A percentile compares a stretch with the other conserved stretches of the same genome.
These are phyloP conservation scores for Solanum bulbocastanum DNA, from an alignment of 257 asterid genomes.

Conservation along the genomic window DNA sequence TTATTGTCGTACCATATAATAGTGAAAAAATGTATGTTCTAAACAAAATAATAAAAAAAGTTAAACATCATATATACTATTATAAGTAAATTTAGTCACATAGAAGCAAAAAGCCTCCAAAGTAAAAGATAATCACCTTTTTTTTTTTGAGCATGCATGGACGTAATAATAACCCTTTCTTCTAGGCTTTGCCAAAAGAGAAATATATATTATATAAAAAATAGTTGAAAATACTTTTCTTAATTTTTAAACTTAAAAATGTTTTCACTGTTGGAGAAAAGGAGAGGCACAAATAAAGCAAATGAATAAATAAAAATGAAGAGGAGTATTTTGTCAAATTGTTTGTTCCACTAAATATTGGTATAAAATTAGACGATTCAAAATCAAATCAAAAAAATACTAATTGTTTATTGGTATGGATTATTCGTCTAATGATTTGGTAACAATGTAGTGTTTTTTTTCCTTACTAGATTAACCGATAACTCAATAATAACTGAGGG, in stretches of 20 bases:
- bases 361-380: not conserved
- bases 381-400: too few species aligned
- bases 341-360: not conserved
- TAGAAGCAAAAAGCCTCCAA: not conserved
- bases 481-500: not conserved
- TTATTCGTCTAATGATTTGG: too few species aligned
- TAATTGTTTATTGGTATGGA: not conserved
- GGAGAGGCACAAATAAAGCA: not conserved
- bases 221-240: not conserved
- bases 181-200: not conserved
- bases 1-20: not conserved
- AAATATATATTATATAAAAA: not conserved
- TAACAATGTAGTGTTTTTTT: too few species aligned
- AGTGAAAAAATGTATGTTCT: not conserved
- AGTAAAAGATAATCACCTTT: not conserved
- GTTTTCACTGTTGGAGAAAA: not conserved
- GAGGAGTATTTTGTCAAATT: not conserved
- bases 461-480: too few species aligned
- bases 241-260: not conserved
- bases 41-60: not conserved
- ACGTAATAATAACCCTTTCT: slow-evolving; percentile 7
- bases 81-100: not conserved
- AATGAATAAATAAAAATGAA: not conserved
- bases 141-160: not conserved
- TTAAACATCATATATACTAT: not conserved